A percentile compares a stretch with the other conserved stretches of the same genome.
These are phyloP conservation scores for Ophiorrhiza pumila DNA, from an alignment of 257 asterid species.

Conservation along the genomic window DNA sequence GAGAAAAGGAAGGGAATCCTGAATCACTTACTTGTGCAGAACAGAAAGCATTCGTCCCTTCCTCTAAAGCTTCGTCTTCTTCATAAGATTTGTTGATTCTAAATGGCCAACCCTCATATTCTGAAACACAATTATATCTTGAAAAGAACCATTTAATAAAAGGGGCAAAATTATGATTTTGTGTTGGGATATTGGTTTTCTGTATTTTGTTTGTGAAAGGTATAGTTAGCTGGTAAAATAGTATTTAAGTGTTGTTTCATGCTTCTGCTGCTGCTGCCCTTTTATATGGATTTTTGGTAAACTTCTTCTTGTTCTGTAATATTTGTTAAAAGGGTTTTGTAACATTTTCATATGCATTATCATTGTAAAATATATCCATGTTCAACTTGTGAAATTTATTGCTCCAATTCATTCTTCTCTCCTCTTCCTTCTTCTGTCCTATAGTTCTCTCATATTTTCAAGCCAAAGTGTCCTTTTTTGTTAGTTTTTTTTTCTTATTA, in stretches of 20 bases:
- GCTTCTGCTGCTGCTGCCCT: no score
- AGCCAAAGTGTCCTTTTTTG: no score
- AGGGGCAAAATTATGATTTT: conserved; percentile 27
- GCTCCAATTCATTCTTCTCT: background rate
- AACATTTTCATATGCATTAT: background rate
- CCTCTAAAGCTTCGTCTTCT: conserved; percentile 37
- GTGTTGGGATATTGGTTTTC: conserved; percentile 7
- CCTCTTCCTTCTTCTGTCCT: background rate
- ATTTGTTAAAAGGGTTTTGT: conserved; percentile 1
- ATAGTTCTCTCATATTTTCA: no score
- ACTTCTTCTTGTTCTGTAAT: conserved; percentile 11
- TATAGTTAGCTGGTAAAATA: conserved; percentile 7
- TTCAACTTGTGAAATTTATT: background rate
- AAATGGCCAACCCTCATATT: conserved; percentile 5
- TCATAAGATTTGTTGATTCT: conserved; percentile 21
- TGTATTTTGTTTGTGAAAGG: conserved; percentile 17
- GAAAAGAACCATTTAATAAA: conserved; percentile 31
- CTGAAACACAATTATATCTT: conserved; percentile 4
- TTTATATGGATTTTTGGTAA: conserved; percentile 7
- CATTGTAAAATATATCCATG: conserved; percentile 8
- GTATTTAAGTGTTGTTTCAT: conserved; percentile 2
- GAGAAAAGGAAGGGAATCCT: conserved; percentile 73
- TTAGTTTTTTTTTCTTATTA: no score
- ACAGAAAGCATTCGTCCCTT: conserved; percentile 55
- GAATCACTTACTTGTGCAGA: conserved; percentile 72